These are phyloP conservation scores for Fonsecaea pedrosoi DNA, from an alignment of 2,329 filamentous ascomycete species.

Conservation along the genomic window DNA sequence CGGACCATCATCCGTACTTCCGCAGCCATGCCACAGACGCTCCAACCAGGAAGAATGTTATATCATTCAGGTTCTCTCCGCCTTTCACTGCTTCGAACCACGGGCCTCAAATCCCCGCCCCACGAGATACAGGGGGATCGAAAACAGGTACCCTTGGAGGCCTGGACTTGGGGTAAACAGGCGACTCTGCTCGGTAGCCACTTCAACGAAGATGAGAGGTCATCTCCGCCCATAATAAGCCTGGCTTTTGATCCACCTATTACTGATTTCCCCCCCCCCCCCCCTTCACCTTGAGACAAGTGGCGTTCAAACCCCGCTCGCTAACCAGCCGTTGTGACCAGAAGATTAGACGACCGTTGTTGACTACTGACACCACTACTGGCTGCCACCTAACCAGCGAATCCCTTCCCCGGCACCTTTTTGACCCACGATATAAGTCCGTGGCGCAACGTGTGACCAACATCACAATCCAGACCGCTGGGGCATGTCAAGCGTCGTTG, in stretches of 20 bases:
- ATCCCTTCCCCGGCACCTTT: background rate
- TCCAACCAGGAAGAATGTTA: background rate
- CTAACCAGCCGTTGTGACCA: background rate
- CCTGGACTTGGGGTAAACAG: background rate
- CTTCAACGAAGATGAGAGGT: background rate
- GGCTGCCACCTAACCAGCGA: background rate
- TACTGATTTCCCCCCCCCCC: background rate
- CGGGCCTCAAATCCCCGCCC: background rate
- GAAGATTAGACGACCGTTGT: background rate
- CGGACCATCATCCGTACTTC: slow-evolving; percentile 1
- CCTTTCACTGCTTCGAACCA: background rate
- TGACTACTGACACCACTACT: no score
- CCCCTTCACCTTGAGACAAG: background rate
- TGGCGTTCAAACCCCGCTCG: slow-evolving; percentile 2
- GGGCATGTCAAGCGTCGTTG: background rate
- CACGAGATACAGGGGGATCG: background rate
- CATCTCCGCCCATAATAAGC: slow-evolving; percentile 10
- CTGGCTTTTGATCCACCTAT: background rate
- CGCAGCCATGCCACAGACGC: background rate
- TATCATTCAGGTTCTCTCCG: slow-evolving; percentile 5
- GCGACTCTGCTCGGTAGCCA: background rate
- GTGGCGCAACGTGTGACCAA: slow-evolving; percentile 6
- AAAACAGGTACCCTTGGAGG: background rate
- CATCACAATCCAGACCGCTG: slow-evolving; percentile 15
- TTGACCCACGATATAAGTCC: background rate